A percentile compares a stretch with the other conserved stretches of the same genome.
phyloP scores from a whole-genome alignment of 208 protist species.

The Acanthamoeba lenticulata region DNA sequence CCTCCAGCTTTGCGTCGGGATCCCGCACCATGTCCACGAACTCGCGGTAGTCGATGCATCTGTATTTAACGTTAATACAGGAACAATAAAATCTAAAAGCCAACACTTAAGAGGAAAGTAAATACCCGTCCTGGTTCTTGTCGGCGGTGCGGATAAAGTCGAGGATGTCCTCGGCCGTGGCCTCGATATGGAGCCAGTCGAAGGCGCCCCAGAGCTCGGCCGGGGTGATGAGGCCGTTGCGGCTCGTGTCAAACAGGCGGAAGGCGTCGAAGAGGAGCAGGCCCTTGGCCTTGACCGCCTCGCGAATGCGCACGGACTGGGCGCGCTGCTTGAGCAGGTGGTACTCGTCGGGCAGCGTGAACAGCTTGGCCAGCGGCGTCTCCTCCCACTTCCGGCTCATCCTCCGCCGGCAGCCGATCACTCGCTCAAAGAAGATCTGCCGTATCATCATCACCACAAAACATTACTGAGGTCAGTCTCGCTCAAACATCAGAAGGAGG shows the following conservation, averaged over 20 bases:
- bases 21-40: slow-evolving; percentile 65
- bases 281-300: slow-evolving; percentile 41
- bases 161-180: slow-evolving; percentile 55
- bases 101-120: too few relatives aligned
- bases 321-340: slow-evolving; percentile 55
- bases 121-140: slow-evolving; percentile 62
- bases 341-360: slow-evolving; percentile 60
- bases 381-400: slow-evolving; percentile 65
- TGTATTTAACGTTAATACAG: too few relatives aligned
- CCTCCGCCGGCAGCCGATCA: slow-evolving; percentile 47
- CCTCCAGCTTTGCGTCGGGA: slow-evolving; percentile 58
- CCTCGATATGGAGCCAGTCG: slow-evolving; percentile 51
- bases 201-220: slow-evolving; percentile 60
- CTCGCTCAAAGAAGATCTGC: slow-evolving; percentile 65
- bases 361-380: slow-evolving; percentile 64
- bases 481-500: too few relatives aligned
- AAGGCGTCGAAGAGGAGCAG: slow-evolving; percentile 61
- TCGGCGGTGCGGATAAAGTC: slow-evolving; percentile 68
- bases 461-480: too few relatives aligned
- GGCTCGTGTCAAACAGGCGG: slow-evolving; percentile 53
- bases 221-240: slow-evolving; percentile 46
- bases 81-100: too few relatives aligned
- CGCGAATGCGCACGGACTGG: slow-evolving; percentile 47
- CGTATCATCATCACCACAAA: background rate
- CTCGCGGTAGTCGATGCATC: slow-evolving; percentile 62